Evolutionary conservation across 768 basidiomycete species (phyloP).

Genomic region (Pholiota conissans): DNA sequence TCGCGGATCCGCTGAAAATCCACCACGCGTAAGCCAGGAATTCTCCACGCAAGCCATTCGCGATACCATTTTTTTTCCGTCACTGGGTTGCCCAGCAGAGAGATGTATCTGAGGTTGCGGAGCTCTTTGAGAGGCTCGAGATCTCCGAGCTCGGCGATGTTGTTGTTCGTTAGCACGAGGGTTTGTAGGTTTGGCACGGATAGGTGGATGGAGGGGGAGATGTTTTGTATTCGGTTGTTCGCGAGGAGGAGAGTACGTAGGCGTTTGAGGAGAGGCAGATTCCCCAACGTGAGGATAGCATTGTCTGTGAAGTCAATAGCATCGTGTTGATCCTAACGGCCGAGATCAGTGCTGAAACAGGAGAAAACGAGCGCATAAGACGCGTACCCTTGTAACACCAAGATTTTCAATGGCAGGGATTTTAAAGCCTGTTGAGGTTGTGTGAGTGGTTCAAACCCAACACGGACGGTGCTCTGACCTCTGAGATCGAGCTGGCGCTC

Average conservation of each 20-base stretch:
- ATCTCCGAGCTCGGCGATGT: constrained; percentile 77
- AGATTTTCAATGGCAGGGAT: constrained; percentile 96
- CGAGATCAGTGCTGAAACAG: constrained; percentile 16
- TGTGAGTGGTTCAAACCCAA: constrained; percentile 20
- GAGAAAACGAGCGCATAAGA: constrained; percentile 7
- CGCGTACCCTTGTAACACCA: constrained; percentile 81
- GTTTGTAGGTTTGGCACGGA: constrained; percentile 84
- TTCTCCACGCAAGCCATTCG: constrained; percentile 91
- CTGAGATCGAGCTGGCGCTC: constrained; percentile 91
- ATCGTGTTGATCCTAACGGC: constrained; percentile 83
- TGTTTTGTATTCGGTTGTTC: constrained; percentile 85
- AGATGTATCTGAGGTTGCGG: constrained; percentile 71
- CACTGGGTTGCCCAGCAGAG: constrained; percentile 81
- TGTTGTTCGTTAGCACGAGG: constrained; percentile 84
- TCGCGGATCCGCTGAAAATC: constrained; percentile 95
- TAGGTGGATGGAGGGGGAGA: constrained; percentile 79
- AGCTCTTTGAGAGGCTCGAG: constrained; percentile 81
- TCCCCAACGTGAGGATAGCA: constrained; percentile 76
- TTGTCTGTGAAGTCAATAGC: constrained; percentile 94
- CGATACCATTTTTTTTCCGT: constrained; percentile 94
- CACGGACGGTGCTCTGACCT: constrained; percentile 47
- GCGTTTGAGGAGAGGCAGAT: constrained; percentile 84
- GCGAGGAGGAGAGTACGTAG: constrained; percentile 82
- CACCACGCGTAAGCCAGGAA: constrained; percentile 85
- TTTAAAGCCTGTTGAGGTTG: constrained; percentile 70